Base-by-base conservation (phyloP, 208 protist genomes). In the Plasmodiophora brassicae region DNA sequence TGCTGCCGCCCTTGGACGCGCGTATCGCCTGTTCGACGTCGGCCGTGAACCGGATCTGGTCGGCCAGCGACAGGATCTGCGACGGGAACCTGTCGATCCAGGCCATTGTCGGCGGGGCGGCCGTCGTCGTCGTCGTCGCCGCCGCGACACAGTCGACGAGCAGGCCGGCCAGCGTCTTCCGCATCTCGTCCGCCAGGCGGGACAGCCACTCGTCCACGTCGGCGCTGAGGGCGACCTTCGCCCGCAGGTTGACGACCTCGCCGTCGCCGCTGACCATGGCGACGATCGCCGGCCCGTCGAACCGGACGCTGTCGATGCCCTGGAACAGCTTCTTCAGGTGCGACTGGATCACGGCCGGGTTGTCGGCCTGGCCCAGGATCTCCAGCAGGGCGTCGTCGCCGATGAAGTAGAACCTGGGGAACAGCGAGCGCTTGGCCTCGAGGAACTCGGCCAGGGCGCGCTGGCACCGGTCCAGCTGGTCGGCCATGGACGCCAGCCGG, bases 321-420 rank as follows among this genome's bases (percentile, higher is more conserved):
- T 96, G 96, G 90, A 98, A 99, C 14, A 99, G 94, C 92, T 99
- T 99, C 92, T 98, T 98, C 1, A 99, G 92, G 91, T 99, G 97
- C 8, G 95, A 93, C 93, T 98, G 97, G 84, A 99, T 98, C 32
- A 98, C 95, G 25, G 89, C 88, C 0, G 97, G 96, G 91, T 98
- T 98, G 89, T 91, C 83, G 10, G 91, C 65, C 44, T 93, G 92
- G 36, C 92, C 90, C 43, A 94, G 89, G 71, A 99, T 98, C 91
- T 99, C 97, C 1, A 99, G 94, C 46, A 99, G 91, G 88, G 99
- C 98, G 89, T 99, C 97, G 92, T 99, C 98, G 91, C 97, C 97
- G 92, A 99, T 98, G 92, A 99, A 99, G 91, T 99, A 99, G 91
- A 99, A 99, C 54, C 97, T 94, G 41, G 92, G 90, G 86, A 95